These are phyloP conservation scores for Zalaria obscura DNA, from an alignment of 2,329 filamentous ascomycete genomes.

Conservation along the genomic window DNA sequence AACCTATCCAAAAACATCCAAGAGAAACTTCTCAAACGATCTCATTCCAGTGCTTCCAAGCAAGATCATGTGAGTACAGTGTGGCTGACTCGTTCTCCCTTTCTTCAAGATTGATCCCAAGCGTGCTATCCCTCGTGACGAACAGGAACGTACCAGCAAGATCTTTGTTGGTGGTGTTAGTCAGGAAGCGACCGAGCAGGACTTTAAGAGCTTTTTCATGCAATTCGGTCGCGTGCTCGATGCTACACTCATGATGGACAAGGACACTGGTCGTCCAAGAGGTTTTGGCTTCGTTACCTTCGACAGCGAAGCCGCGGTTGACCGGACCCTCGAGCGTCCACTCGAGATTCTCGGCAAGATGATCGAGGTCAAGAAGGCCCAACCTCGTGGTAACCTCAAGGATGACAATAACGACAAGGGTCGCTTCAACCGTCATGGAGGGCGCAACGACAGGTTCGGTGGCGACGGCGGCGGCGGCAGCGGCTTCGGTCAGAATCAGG, in stretches of 20 bases:
- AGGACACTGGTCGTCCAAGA: slow-evolving; percentile 90
- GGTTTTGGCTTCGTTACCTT: slow-evolving; percentile 98
- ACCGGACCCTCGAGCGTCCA: slow-evolving; percentile 70
- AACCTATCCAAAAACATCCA: not conserved
- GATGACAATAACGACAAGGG: slow-evolving; percentile 66
- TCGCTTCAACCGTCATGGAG: slow-evolving; percentile 23
- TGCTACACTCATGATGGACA: slow-evolving; percentile 99
- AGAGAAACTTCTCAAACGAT: no score
- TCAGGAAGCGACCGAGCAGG: slow-evolving; percentile 89
- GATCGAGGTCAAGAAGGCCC: slow-evolving; percentile 96
- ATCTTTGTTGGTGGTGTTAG: slow-evolving; percentile 97
- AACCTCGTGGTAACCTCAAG: slow-evolving; percentile 84
- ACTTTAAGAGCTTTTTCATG: slow-evolving; percentile 94
- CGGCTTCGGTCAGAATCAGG: slow-evolving; percentile 4
- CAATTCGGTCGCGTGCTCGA: slow-evolving; percentile 94
- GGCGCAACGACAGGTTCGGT: slow-evolving; percentile 18
- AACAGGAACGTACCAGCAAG: slow-evolving; percentile 96
- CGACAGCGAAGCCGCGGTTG: slow-evolving; percentile 87
- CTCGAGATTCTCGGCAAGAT: slow-evolving; percentile 90
- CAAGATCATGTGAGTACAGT: no score
- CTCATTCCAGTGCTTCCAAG: no score
- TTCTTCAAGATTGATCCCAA: slow-evolving; percentile 79
- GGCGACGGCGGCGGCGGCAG: slow-evolving; percentile 20
- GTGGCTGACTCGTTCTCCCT: no score
- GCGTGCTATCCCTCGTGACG: slow-evolving; percentile 88